Evolutionary conservation across 2,329 filamentous ascomycete genomes (phyloP), one percentile per base, ranked within the genome.

Genomic region (Phaeosphaeriaceae sp.): DNA sequence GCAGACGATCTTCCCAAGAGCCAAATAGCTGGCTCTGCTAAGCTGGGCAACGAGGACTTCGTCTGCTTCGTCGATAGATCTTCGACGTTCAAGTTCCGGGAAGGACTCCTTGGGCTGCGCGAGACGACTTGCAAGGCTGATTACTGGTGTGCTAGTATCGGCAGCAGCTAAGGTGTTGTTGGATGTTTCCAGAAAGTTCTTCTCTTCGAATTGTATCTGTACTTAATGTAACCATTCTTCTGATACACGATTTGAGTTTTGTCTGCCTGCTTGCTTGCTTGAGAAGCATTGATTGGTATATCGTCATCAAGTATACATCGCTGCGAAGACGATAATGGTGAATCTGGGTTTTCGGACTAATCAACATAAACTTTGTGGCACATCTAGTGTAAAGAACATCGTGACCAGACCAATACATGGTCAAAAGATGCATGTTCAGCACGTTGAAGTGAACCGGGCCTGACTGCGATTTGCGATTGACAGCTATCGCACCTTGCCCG

Each of bases 41-140:
- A 54, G 24, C 21, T 67, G 32, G 65, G 55, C 17, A 50, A 11
- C 22, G 65, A 66, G 50, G 55, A 64, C 7, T 64, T 67, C 30
- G 59, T 61, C 15, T 67, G 63, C 40, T 67, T 66, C 48, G 63
- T 52, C 28, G 65, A 67, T 57, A 63, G 63, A n/a, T 32, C 44
- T 28, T 59, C 60, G 24, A 54, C 28, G 11, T 59, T 67, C 53
- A 44, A 44, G 35, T 55, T 62, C 24, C 35, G 48, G n/a, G 32
- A 55, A n/a, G 59, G 54, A 2, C 21, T 60, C 17, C 40, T 60
- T 24, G 60, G 56, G 11, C 8, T 48, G 13, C 28, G 49, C 19
- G 44, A 24, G 7, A 53, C 54, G 19, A 49, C 13, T n/a, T 67
- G 64, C 32, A 60, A 44, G 52, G 57, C 64, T 13, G 56, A 63